phyloP scores from a whole-genome alignment of 257 asterid species.

The Solanum medicagineum region DNA sequence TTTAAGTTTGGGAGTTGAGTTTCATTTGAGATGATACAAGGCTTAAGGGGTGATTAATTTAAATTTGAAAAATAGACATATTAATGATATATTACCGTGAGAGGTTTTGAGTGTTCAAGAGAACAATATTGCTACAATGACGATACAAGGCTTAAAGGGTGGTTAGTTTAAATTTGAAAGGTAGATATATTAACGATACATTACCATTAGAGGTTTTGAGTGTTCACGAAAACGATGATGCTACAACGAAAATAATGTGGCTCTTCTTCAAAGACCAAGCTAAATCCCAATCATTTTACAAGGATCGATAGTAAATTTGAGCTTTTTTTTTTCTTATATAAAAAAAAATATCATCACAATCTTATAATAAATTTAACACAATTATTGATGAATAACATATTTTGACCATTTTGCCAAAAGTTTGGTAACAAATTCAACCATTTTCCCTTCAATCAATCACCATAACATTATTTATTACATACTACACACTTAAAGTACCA shows the following conservation, averaged over 20 bases:
- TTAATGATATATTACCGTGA: no score
- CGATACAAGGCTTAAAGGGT: no score
- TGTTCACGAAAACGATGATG: background rate
- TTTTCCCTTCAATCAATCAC: background rate
- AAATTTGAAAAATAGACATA: background rate
- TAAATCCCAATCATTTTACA: background rate
- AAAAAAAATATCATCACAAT: no score
- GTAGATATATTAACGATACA: no score
- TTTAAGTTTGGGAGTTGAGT: no score
- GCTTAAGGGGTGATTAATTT: no score
- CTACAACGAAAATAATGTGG: background rate
- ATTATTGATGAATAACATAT: background rate
- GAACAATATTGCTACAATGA: background rate
- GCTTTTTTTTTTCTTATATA: no score
- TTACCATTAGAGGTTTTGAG: no score
- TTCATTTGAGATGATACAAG: background rate
- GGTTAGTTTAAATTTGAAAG: no score
- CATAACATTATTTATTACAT: background rate
- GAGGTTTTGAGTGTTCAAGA: background rate
- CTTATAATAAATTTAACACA: background rate
- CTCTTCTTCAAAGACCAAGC: background rate
- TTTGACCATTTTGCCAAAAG: background rate
- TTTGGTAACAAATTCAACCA: no score
- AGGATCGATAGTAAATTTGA: no score
- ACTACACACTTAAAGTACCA: background rate